Evolutionary conservation across 192 early-diverging fungal species (phyloP).

Genomic region (Coemansia sp.): DNA sequence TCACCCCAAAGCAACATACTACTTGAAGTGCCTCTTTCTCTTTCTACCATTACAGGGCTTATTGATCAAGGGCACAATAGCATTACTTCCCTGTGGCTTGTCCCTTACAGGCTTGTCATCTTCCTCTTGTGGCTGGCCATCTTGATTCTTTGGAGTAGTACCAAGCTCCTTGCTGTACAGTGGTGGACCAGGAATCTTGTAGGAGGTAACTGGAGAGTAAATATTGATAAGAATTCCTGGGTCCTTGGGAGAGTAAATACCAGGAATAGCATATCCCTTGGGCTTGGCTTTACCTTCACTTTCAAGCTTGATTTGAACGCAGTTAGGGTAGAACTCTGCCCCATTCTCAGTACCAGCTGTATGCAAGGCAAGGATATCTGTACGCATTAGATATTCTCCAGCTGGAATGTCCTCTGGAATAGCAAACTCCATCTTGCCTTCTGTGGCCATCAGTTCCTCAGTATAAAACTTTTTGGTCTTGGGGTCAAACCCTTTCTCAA

Average conservation of each 20-base stretch:
- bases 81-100: no score
- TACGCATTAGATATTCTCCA: conserved; percentile 28
- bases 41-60: background rate
- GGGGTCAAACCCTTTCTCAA: conserved; percentile 8
- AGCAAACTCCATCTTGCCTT: conserved; percentile 12
- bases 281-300: background rate
- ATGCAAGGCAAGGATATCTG: conserved; percentile 30
- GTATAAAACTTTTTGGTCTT: conserved; percentile 11
- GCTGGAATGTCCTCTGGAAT: conserved; percentile 17
- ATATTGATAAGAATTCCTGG: conserved; percentile 13
- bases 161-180: background rate
- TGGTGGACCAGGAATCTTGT: background rate
- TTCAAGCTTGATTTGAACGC: conserved; percentile 12
- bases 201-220: background rate
- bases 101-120: background rate
- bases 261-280: conserved; percentile 12
- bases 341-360: background rate
- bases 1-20: no score
- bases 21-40: background rate
- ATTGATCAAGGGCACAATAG: no score
- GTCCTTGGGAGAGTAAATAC: conserved; percentile 18
- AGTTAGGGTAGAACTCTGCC: conserved; percentile 34
- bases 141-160: background rate
- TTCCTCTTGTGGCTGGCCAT: background rate
- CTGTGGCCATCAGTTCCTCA: conserved; percentile 1